phyloP scores from a whole-genome alignment of 2,329 filamentous ascomycete genomes.

The Colletotrichum sp. region DNA sequence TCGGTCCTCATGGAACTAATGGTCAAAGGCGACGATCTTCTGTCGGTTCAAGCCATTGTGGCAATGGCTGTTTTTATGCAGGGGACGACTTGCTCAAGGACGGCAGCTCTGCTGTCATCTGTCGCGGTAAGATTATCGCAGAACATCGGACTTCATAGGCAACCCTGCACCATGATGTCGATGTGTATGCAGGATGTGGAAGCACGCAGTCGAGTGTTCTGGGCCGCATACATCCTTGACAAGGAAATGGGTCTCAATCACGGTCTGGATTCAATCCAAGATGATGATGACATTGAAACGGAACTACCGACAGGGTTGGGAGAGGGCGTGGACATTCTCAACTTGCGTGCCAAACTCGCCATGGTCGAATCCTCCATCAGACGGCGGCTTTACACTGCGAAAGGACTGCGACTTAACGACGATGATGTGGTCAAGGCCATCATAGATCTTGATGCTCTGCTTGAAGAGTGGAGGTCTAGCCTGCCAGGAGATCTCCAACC shows the following conservation, averaged over 20 bases:
- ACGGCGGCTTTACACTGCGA: slow-evolving; percentile 13
- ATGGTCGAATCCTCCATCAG: slow-evolving; percentile 16
- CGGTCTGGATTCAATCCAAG: slow-evolving; percentile 5
- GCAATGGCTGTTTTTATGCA: slow-evolving; percentile 18
- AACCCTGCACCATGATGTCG: slow-evolving; percentile 4
- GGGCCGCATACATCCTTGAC: slow-evolving; percentile 19
- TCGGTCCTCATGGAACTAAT: slow-evolving; percentile 5
- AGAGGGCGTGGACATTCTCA: not conserved
- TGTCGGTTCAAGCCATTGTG: slow-evolving; percentile 12
- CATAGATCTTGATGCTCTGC: slow-evolving; percentile 9
- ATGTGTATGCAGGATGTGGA: slow-evolving; percentile 7
- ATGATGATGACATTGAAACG: slow-evolving; percentile 13
- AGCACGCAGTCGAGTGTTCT: slow-evolving; percentile 15
- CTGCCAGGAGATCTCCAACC: slow-evolving; percentile 6
- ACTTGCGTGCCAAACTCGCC: slow-evolving; percentile 14
- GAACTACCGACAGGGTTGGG: slow-evolving; percentile 1
- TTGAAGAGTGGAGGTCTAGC: slow-evolving; percentile 12
- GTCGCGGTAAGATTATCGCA: slow-evolving; percentile 6
- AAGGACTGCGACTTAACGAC: slow-evolving; percentile 3
- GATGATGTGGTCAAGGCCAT: slow-evolving; percentile 8
- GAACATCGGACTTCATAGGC: slow-evolving; percentile 14
- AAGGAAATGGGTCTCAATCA: slow-evolving; percentile 12
- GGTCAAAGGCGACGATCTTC: not conserved
- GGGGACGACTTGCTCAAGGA: slow-evolving; percentile 7
- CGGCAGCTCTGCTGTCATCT: slow-evolving; percentile 3